A percentile compares a stretch with the other conserved stretches of the same genome.
These are phyloP conservation scores for Metarhizium sp. DNA, from an alignment of 2,329 filamentous ascomycete genomes.

Conservation along the genomic window DNA sequence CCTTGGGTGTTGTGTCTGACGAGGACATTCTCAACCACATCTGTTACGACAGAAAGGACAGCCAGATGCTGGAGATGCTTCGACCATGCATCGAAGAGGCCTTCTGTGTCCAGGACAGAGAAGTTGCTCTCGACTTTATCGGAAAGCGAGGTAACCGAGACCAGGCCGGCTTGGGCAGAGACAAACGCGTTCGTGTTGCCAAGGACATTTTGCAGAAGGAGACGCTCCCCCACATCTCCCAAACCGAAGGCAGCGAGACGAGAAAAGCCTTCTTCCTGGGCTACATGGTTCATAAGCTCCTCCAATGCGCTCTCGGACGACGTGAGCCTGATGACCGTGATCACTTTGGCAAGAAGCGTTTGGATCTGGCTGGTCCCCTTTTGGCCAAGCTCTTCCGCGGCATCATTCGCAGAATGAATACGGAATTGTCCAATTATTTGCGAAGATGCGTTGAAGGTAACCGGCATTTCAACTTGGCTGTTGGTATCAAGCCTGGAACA, in stretches of 20 bases:
- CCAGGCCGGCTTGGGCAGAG: slow-evolving; percentile 56
- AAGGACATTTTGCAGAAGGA: slow-evolving; percentile 96
- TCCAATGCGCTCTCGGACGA: slow-evolving; percentile 87
- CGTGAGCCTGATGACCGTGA: slow-evolving; percentile 95
- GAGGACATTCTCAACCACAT: slow-evolving; percentile 98
- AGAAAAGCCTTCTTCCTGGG: slow-evolving; percentile 96
- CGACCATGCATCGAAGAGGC: slow-evolving; percentile 96
- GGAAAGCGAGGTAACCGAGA: slow-evolving; percentile 72
- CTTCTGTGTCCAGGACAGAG: slow-evolving; percentile 90
- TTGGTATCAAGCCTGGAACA: slow-evolving; percentile 85
- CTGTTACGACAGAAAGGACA: slow-evolving; percentile 91
- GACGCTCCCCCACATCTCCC: slow-evolving; percentile 90
- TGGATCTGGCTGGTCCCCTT: slow-evolving; percentile 88
- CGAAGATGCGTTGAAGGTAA: slow-evolving; percentile 86
- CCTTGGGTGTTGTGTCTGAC: slow-evolving; percentile 90
- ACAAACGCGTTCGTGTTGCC: slow-evolving; percentile 86
- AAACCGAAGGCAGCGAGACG: slow-evolving; percentile 88
- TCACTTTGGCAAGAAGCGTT: slow-evolving; percentile 97
- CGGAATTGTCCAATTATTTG: slow-evolving; percentile 83
- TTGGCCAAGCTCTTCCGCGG: slow-evolving; percentile 94
- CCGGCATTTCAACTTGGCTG: slow-evolving; percentile 79
- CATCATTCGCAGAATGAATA: slow-evolving; percentile 82
- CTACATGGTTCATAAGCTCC: slow-evolving; percentile 95
- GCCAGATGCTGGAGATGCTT: slow-evolving; percentile 93
- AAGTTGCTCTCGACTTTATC: slow-evolving; percentile 90